phyloP scores from a whole-genome alignment of 352 stramenopile species.

The Elongisporangium senticosum region DNA sequence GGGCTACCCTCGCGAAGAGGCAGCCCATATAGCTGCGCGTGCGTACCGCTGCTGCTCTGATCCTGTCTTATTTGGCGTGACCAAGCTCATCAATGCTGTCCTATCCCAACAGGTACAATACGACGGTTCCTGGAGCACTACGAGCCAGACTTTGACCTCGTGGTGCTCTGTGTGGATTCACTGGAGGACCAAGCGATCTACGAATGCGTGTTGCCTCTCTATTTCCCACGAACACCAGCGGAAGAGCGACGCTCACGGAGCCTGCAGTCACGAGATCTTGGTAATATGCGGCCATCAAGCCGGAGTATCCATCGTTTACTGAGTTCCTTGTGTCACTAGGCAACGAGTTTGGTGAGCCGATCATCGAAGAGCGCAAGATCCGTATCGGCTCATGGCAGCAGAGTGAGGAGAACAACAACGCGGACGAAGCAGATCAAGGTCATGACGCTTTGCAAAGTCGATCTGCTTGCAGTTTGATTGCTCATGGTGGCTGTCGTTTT shows the following conservation, averaged over 20 bases:
- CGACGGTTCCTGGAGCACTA: conserved; percentile 80
- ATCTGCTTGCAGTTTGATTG: not conserved
- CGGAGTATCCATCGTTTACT: no score
- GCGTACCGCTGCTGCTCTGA: not conserved
- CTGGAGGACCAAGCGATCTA: conserved; percentile 58
- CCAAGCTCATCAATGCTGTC: not conserved
- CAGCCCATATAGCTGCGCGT: conserved; percentile 60
- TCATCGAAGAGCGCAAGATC: conserved; percentile 82
- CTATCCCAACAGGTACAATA: conserved; percentile 31
- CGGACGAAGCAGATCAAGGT: conserved; percentile 17
- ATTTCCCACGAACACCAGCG: conserved; percentile 48
- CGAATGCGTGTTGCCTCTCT: conserved; percentile 57
- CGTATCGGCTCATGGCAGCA: conserved; percentile 34
- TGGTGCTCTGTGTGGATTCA: conserved; percentile 68
- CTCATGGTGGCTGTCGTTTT: not conserved
- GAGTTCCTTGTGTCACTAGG: conserved; percentile 12
- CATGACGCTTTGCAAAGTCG: not conserved
- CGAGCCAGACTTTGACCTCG: conserved; percentile 36
- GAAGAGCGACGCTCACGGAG: conserved; percentile 26
- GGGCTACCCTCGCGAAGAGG: conserved; percentile 72
- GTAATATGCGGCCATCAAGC: conserved; percentile 11
- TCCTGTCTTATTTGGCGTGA: not conserved
- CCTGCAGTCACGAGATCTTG: conserved; percentile 30
- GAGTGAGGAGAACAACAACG: conserved; percentile 10
- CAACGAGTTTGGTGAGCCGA: conserved; percentile 65